Evolutionary conservation across 2,329 filamentous ascomycete species (phyloP), one percentile per base, ranked within the genome.

Genomic region (Alternaria ventricosa): DNA sequence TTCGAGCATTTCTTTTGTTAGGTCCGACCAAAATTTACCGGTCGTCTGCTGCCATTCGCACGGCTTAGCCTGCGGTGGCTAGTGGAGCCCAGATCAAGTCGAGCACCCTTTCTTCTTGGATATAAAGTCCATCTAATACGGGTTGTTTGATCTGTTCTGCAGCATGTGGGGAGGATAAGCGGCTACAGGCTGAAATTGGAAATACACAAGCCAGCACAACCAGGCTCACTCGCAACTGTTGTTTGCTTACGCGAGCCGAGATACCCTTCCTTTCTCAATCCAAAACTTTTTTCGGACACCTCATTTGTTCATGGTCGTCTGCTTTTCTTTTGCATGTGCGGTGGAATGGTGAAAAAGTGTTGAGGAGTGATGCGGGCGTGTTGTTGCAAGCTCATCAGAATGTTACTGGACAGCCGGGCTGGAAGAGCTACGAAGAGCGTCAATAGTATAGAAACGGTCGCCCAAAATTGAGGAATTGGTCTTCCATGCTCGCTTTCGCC

Each of bases 161-260:
- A 58, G 65, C 65, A 70, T 59, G 63, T 72, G 64, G 47, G 74
- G 73, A 70, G 66, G 71, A 67, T 53, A 71, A 64, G 57, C 65
- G 69, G 64, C 45, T 65, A 72, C 66, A 76, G 74, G 75, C 71
- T 74, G 68, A 80, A 79, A 79, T 80, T 78, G 75, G 70, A 65
- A 41, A 71, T 69, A 68, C 55, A 69, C 60, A 69, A 64, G 64
- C 66, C 64, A 73, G 68, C 67, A 75, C 72, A 76, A 71, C 61
- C 53, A 73, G 70, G 71, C 75, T 78, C 73, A 71, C 74, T 77
- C 75, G 72, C 73, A 66, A 66, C 56, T 71, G 69, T 75, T 73
- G 65, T 77, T 74, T 74, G 73, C 73, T 77, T 73, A 63, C 60
- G 72, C 72, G 77, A 75, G 74, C 71, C 73, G 73, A 77, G 69